phyloP scores from a whole-genome alignment of 2,329 filamentous ascomycete genomes.

The Trichothecium roseum region DNA sequence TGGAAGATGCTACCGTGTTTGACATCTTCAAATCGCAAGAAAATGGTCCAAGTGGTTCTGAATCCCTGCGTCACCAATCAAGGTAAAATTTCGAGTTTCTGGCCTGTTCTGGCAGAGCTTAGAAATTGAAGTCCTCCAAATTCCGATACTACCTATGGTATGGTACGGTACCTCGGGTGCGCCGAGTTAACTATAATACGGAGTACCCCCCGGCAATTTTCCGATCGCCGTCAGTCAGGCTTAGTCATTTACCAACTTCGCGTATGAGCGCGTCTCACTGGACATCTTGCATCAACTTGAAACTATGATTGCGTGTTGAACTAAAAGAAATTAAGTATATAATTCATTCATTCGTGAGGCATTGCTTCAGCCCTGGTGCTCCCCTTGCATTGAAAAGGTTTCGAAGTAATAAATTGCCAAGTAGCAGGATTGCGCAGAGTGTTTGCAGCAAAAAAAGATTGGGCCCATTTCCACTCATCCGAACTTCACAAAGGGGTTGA shows the following conservation, averaged over 20 bases:
- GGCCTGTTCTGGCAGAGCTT: neutral
- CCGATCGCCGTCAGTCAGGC: neutral
- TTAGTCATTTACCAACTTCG: slow-evolving; percentile 1
- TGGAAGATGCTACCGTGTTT: slow-evolving; percentile 22
- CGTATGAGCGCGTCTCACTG: neutral
- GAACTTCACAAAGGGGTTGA: neutral
- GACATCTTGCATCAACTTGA: no score
- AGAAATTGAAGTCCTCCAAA: no score
- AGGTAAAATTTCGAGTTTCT: neutral
- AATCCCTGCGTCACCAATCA: neutral
- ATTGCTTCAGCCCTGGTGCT: no score
- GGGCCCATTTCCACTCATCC: no score
- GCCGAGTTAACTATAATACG: neutral
- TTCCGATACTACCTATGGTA: neutral
- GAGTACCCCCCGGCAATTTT: no score
- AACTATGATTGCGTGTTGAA: no score
- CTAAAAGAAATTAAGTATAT: no score
- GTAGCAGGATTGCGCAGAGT: no score
- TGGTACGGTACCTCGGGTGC: neutral
- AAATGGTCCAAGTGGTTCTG: neutral
- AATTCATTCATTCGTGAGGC: no score
- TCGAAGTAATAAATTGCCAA: no score
- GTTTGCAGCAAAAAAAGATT: no score
- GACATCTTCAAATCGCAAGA: slow-evolving; percentile 22
- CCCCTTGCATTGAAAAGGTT: no score